Conservation (phyloP, 106 monocot genomes). For the Xerophyta viscosa region DNA sequence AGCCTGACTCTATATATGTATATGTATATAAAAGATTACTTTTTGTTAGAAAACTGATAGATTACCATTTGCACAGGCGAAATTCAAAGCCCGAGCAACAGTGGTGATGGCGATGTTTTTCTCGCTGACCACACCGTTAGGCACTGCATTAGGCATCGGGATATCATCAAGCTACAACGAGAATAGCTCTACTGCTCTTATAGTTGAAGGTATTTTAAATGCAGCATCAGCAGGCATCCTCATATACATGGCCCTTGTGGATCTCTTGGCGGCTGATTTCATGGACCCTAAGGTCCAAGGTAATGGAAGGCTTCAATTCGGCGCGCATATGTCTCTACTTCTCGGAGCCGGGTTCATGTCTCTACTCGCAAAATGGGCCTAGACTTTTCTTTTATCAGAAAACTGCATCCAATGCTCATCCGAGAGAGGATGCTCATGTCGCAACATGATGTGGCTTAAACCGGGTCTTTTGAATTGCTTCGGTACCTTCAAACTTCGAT, state of each 20-base stretch:
- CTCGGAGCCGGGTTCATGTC: slow-evolving; percentile 6
- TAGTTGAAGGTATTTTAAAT: slow-evolving; percentile 4
- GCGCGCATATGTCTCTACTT: slow-evolving; percentile 5
- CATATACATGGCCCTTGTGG: slow-evolving; percentile 10
- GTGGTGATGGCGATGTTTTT: slow-evolving; percentile 6
- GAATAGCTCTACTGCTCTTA: slow-evolving; percentile 7
- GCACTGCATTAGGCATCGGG: slow-evolving; percentile 4
- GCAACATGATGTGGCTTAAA: too few relatives aligned
- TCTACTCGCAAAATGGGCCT: slow-evolving; percentile 10
- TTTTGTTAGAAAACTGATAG: too few relatives aligned
- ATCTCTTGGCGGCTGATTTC: slow-evolving; percentile 10
- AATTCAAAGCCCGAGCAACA: slow-evolving; percentile 1
- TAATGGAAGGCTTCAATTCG: slow-evolving; percentile 5
- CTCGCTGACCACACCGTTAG: slow-evolving; percentile 6
- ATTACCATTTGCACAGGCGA: slow-evolving; percentile 1
- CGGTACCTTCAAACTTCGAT: too few relatives aligned
- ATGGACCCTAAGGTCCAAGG: slow-evolving; percentile 5
- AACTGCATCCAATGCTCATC: too few relatives aligned
- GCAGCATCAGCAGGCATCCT: slow-evolving; percentile 8
- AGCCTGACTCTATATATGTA: too few relatives aligned
- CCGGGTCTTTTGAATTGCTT: too few relatives aligned
- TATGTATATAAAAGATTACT: too few relatives aligned
- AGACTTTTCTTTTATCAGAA: too few relatives aligned
- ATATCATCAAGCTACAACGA: slow-evolving; percentile 2
- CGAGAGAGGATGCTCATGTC: too few relatives aligned